Evolutionary conservation across 225 moss, liverwort and hornwort genomes (phyloP), one percentile per base, ranked within the genome.

Genomic region (Thuidium tamariscinum): DNA sequence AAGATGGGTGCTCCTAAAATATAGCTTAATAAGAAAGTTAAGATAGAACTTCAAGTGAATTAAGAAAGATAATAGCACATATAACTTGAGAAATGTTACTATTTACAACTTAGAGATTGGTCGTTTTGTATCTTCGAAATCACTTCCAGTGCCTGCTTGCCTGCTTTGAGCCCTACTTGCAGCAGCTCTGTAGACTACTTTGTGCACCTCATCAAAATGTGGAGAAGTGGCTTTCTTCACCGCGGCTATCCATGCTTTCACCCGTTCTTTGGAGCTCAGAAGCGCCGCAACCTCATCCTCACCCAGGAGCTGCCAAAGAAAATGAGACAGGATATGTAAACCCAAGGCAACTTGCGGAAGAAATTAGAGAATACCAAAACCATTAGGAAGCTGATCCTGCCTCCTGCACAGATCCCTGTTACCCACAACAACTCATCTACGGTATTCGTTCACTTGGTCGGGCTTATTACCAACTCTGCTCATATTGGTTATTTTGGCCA

Each of bases 201-300:
- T 83, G 82, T 93, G 91, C 20, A 94, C 96, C 69, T 91, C 94
- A 10, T 90, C 86, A 87, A 94, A 96, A 84, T 95, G 90, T 36
- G 94, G 95, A 42, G 88, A 71, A 37, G 93, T 90, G 41, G 39
- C 85, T 62, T 86, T 87, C 86, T 96, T 93, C 54, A 92, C 74
- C 8, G 92, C 88, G 72, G 88, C 65, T 77, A 94, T 82, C 96
- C 96, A 95, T 52, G 81, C 81, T 36, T 60, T 83, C 60, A 95
- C 89, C 75, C 92, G 93, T 75, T 83, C 59, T 87, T 91, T 92
- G 44, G 92, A 62, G 56, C 83, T 88, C 65, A 95, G 46, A 63
- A 92, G 61, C 37, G 81, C 88, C 77, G 86, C 90, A 71, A 63
- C 84, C 63, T 93, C 93, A 67, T 80, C 55, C 57, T 87, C 84